Conservation (phyloP, 2,329 filamentous ascomycete species). For the Neonectria faginata region DNA sequence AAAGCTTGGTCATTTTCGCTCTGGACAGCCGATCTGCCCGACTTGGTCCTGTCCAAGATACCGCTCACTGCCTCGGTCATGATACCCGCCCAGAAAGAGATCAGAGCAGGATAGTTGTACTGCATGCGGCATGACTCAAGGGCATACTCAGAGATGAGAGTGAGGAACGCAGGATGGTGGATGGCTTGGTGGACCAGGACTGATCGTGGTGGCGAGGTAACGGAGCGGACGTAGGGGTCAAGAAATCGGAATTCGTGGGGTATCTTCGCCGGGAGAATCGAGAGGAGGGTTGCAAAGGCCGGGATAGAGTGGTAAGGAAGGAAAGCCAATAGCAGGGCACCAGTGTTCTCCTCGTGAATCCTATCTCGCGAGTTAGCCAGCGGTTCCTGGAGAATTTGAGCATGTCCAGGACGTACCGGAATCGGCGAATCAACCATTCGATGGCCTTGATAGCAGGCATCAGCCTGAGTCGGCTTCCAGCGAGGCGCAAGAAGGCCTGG, state of each 20-base stretch:
- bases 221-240: constrained; percentile 83
- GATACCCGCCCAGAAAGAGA: constrained; percentile 92
- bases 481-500: constrained; percentile 84
- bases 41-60: constrained; percentile 81
- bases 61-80: constrained; percentile 86
- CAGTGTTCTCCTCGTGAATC: constrained; percentile 91
- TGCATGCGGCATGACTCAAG: constrained; percentile 77
- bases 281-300: constrained; percentile 86
- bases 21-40: constrained; percentile 81
- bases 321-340: constrained; percentile 83
- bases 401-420: constrained; percentile 70
- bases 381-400: not conserved
- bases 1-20: constrained; percentile 85
- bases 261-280: constrained; percentile 83
- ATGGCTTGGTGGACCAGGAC: constrained; percentile 86
- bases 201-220: constrained; percentile 81
- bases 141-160: constrained; percentile 81
- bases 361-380: constrained; percentile 57
- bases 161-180: constrained; percentile 81
- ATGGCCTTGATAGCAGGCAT: constrained; percentile 90
- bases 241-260: constrained; percentile 85
- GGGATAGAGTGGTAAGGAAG: constrained; percentile 91
- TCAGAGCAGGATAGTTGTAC: constrained; percentile 79
- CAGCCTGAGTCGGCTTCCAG: constrained; percentile 80
- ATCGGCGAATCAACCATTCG: constrained; percentile 94